Evolutionary conservation across 768 basidiomycete genomes (phyloP).

Genomic region (Phallus indusiatus): DNA sequence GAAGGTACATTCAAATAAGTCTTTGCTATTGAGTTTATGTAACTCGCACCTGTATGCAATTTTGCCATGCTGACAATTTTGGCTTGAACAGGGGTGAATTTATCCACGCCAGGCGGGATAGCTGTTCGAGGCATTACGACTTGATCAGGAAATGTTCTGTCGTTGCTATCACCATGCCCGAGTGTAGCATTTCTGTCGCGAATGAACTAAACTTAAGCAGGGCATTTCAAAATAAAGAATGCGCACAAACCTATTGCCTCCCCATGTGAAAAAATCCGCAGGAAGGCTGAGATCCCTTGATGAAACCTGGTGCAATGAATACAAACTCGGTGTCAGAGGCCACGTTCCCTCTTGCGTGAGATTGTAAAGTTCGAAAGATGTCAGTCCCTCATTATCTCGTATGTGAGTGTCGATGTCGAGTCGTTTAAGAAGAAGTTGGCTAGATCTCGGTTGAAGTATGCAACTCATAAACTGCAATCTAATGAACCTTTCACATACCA

Average conservation of each 20-base stretch:
- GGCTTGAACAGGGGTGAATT: constrained; percentile 56
- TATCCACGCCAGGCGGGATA: constrained; percentile 19
- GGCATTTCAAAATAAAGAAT: constrained; percentile 12
- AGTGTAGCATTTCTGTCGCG: constrained; percentile 67
- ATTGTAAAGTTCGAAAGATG: constrained; percentile 89
- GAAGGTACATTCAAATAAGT: not conserved
- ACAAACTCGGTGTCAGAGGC: constrained; percentile 25
- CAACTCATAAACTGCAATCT: constrained; percentile 6
- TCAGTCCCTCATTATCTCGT: constrained; percentile 85
- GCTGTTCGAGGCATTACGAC: constrained; percentile 40
- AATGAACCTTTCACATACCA: constrained; percentile 36
- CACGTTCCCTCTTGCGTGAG: constrained; percentile 73
- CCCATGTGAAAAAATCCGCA: constrained; percentile 80
- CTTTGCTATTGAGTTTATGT: no score
- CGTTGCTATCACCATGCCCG: constrained; percentile 74
- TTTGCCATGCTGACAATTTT: constrained; percentile 73
- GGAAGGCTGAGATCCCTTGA: constrained; percentile 21
- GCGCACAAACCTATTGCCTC: constrained; percentile 52
- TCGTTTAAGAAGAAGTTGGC: constrained; percentile 65
- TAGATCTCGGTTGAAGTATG: constrained; percentile 24
- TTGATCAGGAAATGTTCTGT: constrained; percentile 71
- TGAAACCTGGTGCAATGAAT: not conserved
- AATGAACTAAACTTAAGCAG: not conserved
- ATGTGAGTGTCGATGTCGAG: constrained; percentile 59
- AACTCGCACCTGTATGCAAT: constrained; percentile 66